A percentile compares a stretch with the other conserved stretches of the same genome.
Conservation (phyloP, 2,329 filamentous ascomycete species). For the Trichophyton rubrum region DNA sequence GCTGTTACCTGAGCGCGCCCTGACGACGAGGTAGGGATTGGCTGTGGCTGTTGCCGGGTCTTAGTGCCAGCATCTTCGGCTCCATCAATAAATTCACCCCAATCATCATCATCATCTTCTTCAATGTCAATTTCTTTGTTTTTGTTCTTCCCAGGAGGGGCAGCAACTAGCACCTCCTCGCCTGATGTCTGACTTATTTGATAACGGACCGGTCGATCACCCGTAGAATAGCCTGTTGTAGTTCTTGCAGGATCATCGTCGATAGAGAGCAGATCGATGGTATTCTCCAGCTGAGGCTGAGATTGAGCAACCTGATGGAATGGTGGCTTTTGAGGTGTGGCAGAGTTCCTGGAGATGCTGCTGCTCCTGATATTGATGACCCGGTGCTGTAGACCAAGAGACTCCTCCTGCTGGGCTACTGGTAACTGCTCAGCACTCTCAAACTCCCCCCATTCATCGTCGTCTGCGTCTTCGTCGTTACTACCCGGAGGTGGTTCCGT, state of each 20-base stretch:
- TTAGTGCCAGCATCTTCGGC: background rate
- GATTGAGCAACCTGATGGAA: constrained; percentile 14
- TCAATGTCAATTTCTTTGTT: constrained; percentile 14
- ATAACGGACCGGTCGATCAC: background rate
- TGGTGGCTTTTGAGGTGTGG: background rate
- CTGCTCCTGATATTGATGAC: background rate
- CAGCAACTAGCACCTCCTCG: constrained; percentile 6
- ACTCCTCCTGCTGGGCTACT: background rate
- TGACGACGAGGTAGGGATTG: background rate
- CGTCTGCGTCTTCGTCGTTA: constrained; percentile 19
- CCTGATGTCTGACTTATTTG: background rate
- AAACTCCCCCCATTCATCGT: constrained; percentile 37
- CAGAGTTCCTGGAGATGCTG: background rate
- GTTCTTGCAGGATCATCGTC: constrained; percentile 1
- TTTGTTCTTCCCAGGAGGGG: constrained; percentile 10
- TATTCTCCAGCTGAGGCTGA: background rate
- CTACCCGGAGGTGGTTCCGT: constrained; percentile 20
- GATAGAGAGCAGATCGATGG: constrained; percentile 12
- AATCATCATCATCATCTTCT: constrained; percentile 37
- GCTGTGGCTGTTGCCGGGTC: background rate
- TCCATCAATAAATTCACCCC: constrained; percentile 42
- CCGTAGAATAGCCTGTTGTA: background rate
- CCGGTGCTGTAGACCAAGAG: background rate
- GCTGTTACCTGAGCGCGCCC: background rate
- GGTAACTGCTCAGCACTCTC: constrained; percentile 23